Percentiles rank a stretch among this genome's conserved stretches.
Evolutionary conservation across 225 moss, liverwort and hornwort species (phyloP).

Genomic region (Thuidium tamariscinum): DNA sequence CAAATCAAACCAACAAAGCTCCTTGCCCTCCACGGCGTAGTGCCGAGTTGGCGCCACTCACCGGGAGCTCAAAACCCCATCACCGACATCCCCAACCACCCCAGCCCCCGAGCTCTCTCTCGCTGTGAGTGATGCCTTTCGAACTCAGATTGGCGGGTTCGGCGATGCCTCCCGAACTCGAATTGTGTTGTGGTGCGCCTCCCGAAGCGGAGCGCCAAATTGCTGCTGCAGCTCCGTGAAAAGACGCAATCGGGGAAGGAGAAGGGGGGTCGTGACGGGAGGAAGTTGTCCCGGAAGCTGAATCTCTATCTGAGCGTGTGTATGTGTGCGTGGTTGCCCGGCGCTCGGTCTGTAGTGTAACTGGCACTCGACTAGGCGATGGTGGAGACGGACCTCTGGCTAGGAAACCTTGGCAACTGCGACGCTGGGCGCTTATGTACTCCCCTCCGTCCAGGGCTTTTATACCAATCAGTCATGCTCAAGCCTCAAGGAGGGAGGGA

Average conservation of each 20-base stretch:
- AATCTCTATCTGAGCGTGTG: not conserved
- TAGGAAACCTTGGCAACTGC: not conserved
- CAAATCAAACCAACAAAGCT: not conserved
- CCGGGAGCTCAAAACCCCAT: not conserved
- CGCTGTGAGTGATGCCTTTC: not conserved
- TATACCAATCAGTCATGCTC: not conserved
- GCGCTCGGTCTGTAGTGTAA: not conserved
- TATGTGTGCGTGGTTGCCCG: not conserved
- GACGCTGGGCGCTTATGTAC: not conserved
- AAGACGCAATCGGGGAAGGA: not conserved
- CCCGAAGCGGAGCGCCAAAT: not conserved
- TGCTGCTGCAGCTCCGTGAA: not conserved
- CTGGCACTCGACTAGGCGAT: not conserved
- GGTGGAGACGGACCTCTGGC: not conserved
- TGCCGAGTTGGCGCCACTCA: not conserved
- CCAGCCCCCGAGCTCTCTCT: not conserved
- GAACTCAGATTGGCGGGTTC: not conserved
- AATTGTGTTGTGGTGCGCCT: not conserved
- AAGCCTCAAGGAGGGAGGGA: not conserved
- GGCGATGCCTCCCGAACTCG: not conserved
- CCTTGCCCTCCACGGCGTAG: not conserved
- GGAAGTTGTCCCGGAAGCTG: not conserved
- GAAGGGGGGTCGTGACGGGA: not conserved
- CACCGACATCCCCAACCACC: not conserved
- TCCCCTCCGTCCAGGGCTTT: not conserved